Evolutionary conservation across 768 basidiomycete genomes (phyloP).

Genomic region (Roridomyces roridus): DNA sequence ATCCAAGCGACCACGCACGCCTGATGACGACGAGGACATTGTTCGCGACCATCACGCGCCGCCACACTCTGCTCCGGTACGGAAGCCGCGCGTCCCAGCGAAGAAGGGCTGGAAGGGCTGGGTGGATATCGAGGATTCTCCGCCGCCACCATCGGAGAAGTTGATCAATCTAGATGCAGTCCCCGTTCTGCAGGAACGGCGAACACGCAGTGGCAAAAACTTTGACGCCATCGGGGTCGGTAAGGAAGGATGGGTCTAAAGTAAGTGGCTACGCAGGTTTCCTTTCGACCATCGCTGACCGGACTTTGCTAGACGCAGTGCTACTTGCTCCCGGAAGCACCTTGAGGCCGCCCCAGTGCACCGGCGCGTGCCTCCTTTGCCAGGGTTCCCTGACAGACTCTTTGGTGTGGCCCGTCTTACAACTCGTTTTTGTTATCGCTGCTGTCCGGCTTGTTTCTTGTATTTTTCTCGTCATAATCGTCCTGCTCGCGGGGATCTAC

Average conservation of each 20-base stretch:
- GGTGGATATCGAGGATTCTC: slow-evolving; percentile 75
- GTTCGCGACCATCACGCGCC: slow-evolving; percentile 29
- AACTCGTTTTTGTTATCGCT: slow-evolving; percentile 13
- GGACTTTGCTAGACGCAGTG: not conserved
- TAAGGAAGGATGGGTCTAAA: slow-evolving; percentile 77
- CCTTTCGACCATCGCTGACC: slow-evolving; percentile 22
- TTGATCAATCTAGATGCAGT: slow-evolving; percentile 82
- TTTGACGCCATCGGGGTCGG: slow-evolving; percentile 85
- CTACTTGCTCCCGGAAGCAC: not conserved
- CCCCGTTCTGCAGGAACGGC: slow-evolving; percentile 71
- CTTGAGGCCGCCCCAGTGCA: too few relatives aligned
- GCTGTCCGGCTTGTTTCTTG: slow-evolving; percentile 16
- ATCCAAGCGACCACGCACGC: slow-evolving; percentile 80
- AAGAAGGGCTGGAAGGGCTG: slow-evolving; percentile 92
- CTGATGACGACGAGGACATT: slow-evolving; percentile 62
- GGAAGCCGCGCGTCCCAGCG: slow-evolving; percentile 67
- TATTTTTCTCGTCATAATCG: slow-evolving; percentile 10
- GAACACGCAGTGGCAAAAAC: slow-evolving; percentile 84
- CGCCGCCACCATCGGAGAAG: slow-evolving; percentile 78
- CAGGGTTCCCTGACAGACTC: not conserved
- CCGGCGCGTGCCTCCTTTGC: slow-evolving; percentile 15
- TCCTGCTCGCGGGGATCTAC: slow-evolving; percentile 2
- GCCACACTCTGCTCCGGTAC: slow-evolving; percentile 37
- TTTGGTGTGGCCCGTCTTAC: not conserved
- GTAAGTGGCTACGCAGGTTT: slow-evolving; percentile 42